Base-by-base conservation (phyloP, 129 eudicot species). In the Artemisia tridentata region DNA sequence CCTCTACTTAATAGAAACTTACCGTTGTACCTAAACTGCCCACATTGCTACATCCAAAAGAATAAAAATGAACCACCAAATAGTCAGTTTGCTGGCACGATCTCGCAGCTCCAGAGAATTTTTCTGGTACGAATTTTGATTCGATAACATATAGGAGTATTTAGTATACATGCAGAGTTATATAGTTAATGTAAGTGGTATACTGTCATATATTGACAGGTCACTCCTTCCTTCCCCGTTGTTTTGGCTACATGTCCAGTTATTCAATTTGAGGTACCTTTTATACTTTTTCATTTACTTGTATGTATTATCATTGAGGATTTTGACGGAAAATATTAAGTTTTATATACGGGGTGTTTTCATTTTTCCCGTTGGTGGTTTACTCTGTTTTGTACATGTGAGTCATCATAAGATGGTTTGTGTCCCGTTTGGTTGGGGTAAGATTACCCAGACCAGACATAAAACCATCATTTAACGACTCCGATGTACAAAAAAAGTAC, bases 91-190 rank as follows among this genome's bases (percentile, higher is more conserved):
- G 92, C 96, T 18, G 82, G 95, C 75, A 68, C 87, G 5, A 79
- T 87, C 65, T 93, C 98, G 53, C 98, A 93, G 85, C 95, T 93
- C 59, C 96, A 85, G 72, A 85, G 98, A 78, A 89, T 89, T 50
- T 89, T 93, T 82, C 71, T 93, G 91, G 98, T 89, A 89, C 38
- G 75, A 67, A 27, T 14, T 65, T 68, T 72, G 47, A 12, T 65
- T 0, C 12, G 41, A 5, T 14, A 21, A 16, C 15, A 50, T 4
- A 43, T 58, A n/a, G n/a, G n/a, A n/a, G n/a, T n/a, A 9, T 23
- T 46, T 46, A 54, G 47, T 9, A 67, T 50, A 25, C 20, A 46
- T 10, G 12, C 23, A 15, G 11, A 53, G 2, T 54, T 31, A 27
- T 55, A 43, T 47, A 25, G 31, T 47, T 53, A 31, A 45, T 11